Conservation (phyloP, 805 yeast genomes). For the Osmozyma mogii region DNA sequence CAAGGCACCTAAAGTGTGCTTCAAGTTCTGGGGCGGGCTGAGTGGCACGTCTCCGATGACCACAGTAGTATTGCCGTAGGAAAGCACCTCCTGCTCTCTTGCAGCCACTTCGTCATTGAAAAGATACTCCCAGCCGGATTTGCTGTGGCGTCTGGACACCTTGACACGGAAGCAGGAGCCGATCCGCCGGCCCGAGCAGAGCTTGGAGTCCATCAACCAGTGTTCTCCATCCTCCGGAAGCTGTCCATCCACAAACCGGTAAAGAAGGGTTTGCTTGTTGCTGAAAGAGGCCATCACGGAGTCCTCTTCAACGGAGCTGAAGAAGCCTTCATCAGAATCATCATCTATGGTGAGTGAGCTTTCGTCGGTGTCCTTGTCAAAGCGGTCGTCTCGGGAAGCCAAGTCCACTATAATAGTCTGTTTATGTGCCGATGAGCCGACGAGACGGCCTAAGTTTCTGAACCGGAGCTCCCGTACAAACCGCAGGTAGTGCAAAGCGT, state of each 20-base stretch:
- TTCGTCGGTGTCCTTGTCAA: constrained; percentile 14
- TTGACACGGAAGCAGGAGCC: constrained; percentile 44
- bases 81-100: constrained; percentile 31
- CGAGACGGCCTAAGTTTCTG: constrained; percentile 45
- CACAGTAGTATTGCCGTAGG: constrained; percentile 57
- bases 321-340: neutral
- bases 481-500: constrained; percentile 41
- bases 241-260: constrained; percentile 52
- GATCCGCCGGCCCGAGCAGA: constrained; percentile 54
- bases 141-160: constrained; percentile 17
- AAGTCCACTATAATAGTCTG: constrained; percentile 57
- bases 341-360: constrained; percentile 8
- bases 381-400: constrained; percentile 27
- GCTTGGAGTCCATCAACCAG: constrained; percentile 40
- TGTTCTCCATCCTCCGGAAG: too few species aligned
- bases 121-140: constrained; percentile 13
- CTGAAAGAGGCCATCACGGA: constrained; percentile 17
- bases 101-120: constrained; percentile 55
- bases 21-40: constrained; percentile 54
- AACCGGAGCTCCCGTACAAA: constrained; percentile 67
- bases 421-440: constrained; percentile 42
- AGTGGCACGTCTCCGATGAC: constrained; percentile 57
- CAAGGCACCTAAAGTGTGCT: constrained; percentile 50
- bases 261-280: constrained; percentile 35
- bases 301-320: neutral